phyloP scores from a whole-genome alignment of 2,329 filamentous ascomycete species.

The Phoma herbarum region DNA sequence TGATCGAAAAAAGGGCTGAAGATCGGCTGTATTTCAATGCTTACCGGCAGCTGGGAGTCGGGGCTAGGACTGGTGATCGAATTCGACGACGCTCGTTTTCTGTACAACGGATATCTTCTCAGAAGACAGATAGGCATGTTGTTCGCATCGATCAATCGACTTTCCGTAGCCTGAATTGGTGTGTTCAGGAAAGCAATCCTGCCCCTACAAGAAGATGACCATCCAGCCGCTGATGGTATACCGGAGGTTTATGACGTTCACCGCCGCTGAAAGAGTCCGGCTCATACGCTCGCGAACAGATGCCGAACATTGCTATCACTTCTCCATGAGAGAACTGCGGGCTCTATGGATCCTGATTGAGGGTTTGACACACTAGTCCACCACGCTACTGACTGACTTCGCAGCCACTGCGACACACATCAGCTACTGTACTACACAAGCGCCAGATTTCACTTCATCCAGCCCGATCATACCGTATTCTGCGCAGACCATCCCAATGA shows the following conservation, averaged over 20 bases:
- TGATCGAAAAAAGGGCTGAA: not conserved
- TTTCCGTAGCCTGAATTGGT: not conserved
- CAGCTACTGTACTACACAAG: constrained; percentile 4
- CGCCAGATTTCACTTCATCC: not conserved
- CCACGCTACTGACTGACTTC: not conserved
- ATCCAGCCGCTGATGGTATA: not conserved
- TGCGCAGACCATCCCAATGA: not conserved
- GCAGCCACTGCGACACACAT: constrained; percentile 16
- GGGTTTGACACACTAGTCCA: not conserved
- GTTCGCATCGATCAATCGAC: not conserved
- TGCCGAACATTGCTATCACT: not conserved
- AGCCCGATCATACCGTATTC: not conserved
- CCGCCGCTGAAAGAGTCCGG: not conserved
- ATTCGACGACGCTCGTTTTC: not conserved
- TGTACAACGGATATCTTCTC: not conserved
- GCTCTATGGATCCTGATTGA: constrained; percentile 8
- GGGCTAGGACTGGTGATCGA: not conserved
- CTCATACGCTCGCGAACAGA: not conserved
- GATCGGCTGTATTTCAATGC: not conserved
- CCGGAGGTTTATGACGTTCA: not conserved
- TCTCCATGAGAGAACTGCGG: not conserved
- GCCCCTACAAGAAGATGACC: not conserved
- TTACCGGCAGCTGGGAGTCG: not conserved
- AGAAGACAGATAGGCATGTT: not conserved
- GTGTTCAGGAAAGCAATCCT: not conserved